phyloP scores from a whole-genome alignment of 1,284 basidiomycete genomes.

The Ustilago nuda region DNA sequence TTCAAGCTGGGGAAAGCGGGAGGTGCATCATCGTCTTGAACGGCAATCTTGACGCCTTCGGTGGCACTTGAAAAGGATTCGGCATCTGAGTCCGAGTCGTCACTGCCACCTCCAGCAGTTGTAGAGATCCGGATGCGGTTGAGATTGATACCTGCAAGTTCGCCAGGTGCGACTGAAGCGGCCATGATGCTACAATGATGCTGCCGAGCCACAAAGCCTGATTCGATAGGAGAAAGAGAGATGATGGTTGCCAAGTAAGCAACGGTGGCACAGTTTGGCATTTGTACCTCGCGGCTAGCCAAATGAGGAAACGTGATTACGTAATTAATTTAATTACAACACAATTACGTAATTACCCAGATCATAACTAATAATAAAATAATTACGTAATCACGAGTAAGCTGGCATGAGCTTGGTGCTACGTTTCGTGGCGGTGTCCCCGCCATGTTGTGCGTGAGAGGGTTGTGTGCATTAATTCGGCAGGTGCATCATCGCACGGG shows the following conservation, averaged over 20 bases:
- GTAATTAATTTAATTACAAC: too few species aligned
- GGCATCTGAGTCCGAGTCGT: slow-evolving; percentile 19
- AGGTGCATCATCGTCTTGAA: slow-evolving; percentile 75
- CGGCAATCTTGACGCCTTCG: slow-evolving; percentile 14
- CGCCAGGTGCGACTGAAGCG: background rate
- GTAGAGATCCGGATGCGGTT: slow-evolving; percentile 28
- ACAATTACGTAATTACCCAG: background rate
- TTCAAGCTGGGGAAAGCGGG: slow-evolving; percentile 85
- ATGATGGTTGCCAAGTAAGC: background rate
- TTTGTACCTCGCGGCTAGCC: slow-evolving; percentile 1
- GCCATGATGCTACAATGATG: slow-evolving; percentile 1
- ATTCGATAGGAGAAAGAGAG: background rate
- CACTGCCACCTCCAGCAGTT: slow-evolving; percentile 6
- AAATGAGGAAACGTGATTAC: slow-evolving; percentile 8
- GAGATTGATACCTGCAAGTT: slow-evolving; percentile 25
- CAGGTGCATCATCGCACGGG: slow-evolving; percentile 18
- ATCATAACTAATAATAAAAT: too few species aligned
- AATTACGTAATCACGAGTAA: slow-evolving; percentile 29
- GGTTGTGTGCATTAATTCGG: background rate
- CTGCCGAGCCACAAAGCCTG: background rate
- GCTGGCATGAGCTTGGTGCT: background rate
- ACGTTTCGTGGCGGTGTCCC: slow-evolving; percentile 13
- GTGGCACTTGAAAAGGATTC: slow-evolving; percentile 31
- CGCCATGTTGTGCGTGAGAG: background rate
- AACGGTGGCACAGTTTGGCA: slow-evolving; percentile 24